Evolutionary conservation across 2,329 filamentous ascomycete genomes (phyloP), one percentile per base, ranked within the genome.

Genomic region (Epichloe amarillans): DNA sequence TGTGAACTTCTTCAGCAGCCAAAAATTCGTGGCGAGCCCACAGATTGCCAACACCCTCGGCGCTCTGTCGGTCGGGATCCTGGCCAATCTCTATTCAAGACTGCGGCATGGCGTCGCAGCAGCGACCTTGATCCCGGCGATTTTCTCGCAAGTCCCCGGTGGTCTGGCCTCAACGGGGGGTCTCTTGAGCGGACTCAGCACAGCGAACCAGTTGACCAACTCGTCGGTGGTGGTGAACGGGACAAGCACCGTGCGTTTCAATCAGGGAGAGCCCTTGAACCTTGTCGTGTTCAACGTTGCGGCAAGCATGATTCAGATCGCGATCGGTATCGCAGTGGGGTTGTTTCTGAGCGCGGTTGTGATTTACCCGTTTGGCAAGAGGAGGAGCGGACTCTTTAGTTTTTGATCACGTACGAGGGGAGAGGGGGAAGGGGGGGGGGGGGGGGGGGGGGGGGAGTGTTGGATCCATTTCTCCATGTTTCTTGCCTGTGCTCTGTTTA

Each of bases 41-140:
- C 86, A 90, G 60, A 79, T 93, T 42, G 80, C 83, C 51, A 89
- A 85, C 61, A 87, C 84, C 0, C 73, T 91, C 3, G 86, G 86
- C 33, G 86, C 87, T 0, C 77, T 93, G 48, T 77, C 79, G 2
- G 84, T 93, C 26, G 88, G 88, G 35, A 75, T 89, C 3, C 69
- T 87, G 46, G 87, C 86, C 7, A 93, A 93, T 58, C 61, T 88
- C 1, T 90, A 91, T 65, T 86, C 83, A n/a, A 68, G 75, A 23
- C 52, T 78, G 8, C 63, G 72, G 10, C 74, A 77, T 52, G 75
- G 75, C n/a, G 71, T 74, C 33, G 72, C 72, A 1, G 72, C 70
- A 0, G 69, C 71, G 2, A 72, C 69, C 1, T 64, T 74, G 5
- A 69, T 74, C 23, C 72, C 72, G 0, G 72, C 72, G 17, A 72